Evolutionary conservation across 2,329 filamentous ascomycete species (phyloP), one percentile per base, ranked within the genome.

Genomic region (Cordyceps tenuipes): DNA sequence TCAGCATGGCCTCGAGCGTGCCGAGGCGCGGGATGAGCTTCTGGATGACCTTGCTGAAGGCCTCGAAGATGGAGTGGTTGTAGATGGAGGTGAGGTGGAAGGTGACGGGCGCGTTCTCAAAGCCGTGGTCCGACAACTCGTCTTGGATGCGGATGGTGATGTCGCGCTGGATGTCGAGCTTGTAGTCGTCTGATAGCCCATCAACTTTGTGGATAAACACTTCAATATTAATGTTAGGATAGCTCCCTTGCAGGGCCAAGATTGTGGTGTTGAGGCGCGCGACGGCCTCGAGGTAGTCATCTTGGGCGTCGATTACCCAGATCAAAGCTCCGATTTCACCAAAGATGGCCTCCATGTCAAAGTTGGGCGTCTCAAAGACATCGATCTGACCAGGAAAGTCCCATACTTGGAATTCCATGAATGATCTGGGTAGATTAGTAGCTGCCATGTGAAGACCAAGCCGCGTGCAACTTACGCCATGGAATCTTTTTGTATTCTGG

Each of bases 181-280:
- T 92, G 79, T 94, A 97, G 73, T 99, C 94, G 66, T 97, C 94
- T 31, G 90, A 94, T 17, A 99, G 81, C n/a, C 92, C 93, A 71
- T 99, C 94, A 39, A 97, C 93, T 73, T 99, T 99, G 81, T 99
- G 94, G 67, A 99, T 96, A 74, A 99, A 97, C 55, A 99, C 93
- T 71, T 97, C 93, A 65, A 99, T 89, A 73, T 97, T 96, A 75
- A 97, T 94, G 70, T 90, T 88, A 2, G 93, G 92, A 70, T 96
- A 97, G 62, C 85, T 86, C 65, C 91, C 86, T 70, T 96, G 90
- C 1, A 99, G 84, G 65, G 91, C 90, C 61, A 97, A 79, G 63
- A 97, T 96, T 8, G 92, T 96, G 59, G 85, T 81, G 73, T 96
- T 96, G 31, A 99, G 83, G 9, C 90, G 87, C 58, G 85, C 84